These are phyloP conservation scores for Capsicum baccatum DNA, from an alignment of 257 asterid genomes.

Conservation along the genomic window DNA sequence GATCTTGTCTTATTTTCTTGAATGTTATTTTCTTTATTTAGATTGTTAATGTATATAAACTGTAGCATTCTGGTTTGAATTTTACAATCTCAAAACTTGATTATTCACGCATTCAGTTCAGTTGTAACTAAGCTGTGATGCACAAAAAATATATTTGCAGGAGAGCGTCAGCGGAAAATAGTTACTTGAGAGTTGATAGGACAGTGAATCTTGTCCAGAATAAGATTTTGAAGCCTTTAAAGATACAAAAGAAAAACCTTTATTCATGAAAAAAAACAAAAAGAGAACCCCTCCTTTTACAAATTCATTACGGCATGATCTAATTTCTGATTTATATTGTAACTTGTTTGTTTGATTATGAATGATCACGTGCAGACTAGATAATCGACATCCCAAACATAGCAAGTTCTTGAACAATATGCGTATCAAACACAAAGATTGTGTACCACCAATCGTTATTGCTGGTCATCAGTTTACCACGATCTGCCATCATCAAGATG, in stretches of 20 bases:
- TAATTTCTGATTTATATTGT: neutral
- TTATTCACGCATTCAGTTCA: neutral
- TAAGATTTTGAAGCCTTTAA: neutral
- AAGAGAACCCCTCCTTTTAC: neutral
- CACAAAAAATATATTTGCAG: neutral
- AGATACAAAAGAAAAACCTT: neutral
- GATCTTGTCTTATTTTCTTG: neutral
- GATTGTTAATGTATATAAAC: neutral
- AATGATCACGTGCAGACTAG: conserved; percentile 45
- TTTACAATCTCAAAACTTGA: neutral
- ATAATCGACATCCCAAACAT: conserved; percentile 51
- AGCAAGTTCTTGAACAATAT: conserved; percentile 66
- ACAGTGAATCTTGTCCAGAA: neutral
- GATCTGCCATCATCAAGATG: conserved; percentile 81
- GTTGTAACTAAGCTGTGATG: neutral
- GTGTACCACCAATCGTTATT: conserved; percentile 73
- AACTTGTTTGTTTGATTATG: conserved; percentile 28
- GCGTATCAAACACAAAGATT: conserved; percentile 66
- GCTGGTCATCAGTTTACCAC: conserved; percentile 76
- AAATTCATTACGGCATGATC: neutral
- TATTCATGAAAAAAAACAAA: neutral
- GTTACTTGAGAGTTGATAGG: neutral
- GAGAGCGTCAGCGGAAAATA: neutral
- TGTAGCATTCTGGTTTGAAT: neutral
- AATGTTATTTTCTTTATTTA: conserved; percentile 15